Evolutionary conservation across 140 eudicot species (phyloP), one percentile per base, ranked within the genome.

Genomic region (Stevia rebaudiana): DNA sequence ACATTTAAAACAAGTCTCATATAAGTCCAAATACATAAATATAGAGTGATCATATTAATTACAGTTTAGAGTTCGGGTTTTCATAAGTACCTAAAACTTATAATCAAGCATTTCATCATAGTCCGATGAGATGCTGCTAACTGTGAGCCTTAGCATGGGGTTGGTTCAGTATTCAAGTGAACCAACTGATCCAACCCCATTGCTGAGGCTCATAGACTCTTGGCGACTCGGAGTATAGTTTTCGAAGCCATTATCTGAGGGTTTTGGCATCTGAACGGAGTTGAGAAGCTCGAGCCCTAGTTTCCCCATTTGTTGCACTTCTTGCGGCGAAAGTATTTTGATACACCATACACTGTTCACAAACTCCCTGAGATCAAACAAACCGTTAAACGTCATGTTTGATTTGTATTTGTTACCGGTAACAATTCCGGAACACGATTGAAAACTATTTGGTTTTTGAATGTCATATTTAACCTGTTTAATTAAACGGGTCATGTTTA

Each of bases 311-410:
- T 92, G 84, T 54, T 88, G 95, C 83, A 92, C 86, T 69, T 92
- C 98, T 12, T 79, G 89, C 0, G 95, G 94, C 36, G 98, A 92
- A 6, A 92, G 86, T 61, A 92, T 85, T 84, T 85, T 92, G 70
- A 92, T 92, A 65, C 83, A 85, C 81, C 80, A 88, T 2, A 92
- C 98, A 28, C 80, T 85, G 74, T 74, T 92, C 49, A 92, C 94
- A 50, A 92, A 92, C 78, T 92, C 98, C 95, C 98, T 92, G 82
- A n/a, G n/a, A n/a, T n/a, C n/a, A n/a, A n/a, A n/a, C n/a, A n/a
- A n/a, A n/a, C n/a, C n/a, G n/a, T n/a, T n/a, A n/a, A n/a, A n/a
- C n/a, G n/a, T n/a, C n/a, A n/a, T n/a, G n/a, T n/a, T n/a, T n/a
- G n/a, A n/a, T n/a, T n/a, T n/a, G n/a, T n/a, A n/a, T n/a, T n/a